These are phyloP conservation scores for Mucor saturninus DNA, from an alignment of 371 early-diverging fungal genomes.

Conservation along the genomic window DNA sequence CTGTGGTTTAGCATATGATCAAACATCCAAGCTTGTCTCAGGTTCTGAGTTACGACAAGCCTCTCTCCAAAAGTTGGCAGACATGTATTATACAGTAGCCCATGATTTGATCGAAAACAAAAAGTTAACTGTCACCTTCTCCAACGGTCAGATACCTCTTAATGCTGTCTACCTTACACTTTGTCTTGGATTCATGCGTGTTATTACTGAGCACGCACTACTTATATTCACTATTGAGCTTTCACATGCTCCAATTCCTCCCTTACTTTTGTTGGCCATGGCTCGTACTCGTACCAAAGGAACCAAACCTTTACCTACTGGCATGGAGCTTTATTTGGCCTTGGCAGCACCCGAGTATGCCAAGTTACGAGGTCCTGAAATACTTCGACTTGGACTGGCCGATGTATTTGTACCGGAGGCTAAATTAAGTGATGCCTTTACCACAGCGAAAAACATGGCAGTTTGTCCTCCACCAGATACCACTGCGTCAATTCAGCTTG, in stretches of 20 bases:
- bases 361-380: conserved; percentile 57
- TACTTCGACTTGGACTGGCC: conserved; percentile 52
- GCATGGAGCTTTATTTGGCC: conserved; percentile 53
- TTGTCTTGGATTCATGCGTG: conserved; percentile 41
- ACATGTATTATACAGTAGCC: conserved; percentile 22
- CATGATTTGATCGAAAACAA: conserved; percentile 8
- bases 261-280: conserved; percentile 34
- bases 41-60: conserved; percentile 14
- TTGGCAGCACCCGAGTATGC: conserved; percentile 50
- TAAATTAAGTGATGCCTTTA: conserved; percentile 45
- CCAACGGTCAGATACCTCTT: conserved; percentile 51
- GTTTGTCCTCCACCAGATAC: conserved; percentile 55
- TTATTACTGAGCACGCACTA: conserved; percentile 55
- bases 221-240: conserved; percentile 32
- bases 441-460: conserved; percentile 36
- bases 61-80: conserved; percentile 24
- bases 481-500: conserved; percentile 47
- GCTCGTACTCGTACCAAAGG: conserved; percentile 25
- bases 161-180: conserved; percentile 47
- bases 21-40: conserved; percentile 26
- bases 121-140: conserved; percentile 43
- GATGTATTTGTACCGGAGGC: conserved; percentile 62
- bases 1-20: conserved; percentile 39
- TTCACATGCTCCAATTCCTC: conserved; percentile 47
- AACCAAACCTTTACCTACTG: conserved; percentile 34